A percentile compares a stretch with the other conserved stretches of the same genome.
phyloP scores from a whole-genome alignment of 768 basidiomycete genomes.

The Mycena alexandri region DNA sequence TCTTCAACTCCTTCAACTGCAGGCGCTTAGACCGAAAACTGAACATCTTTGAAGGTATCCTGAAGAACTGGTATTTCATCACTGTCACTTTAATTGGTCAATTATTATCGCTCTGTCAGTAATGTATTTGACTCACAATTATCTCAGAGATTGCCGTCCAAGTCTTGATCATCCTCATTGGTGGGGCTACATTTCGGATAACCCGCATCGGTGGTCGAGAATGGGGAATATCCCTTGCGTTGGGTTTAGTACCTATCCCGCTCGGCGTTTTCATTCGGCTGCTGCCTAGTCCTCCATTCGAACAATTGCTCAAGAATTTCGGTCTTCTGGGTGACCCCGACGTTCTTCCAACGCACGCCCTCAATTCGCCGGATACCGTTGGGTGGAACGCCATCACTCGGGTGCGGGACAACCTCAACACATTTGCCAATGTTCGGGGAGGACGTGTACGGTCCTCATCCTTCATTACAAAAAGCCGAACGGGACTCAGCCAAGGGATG shows the following conservation, averaged over 20 bases:
- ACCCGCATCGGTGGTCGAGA: constrained; percentile 81
- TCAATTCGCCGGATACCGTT: constrained; percentile 62
- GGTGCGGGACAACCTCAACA: constrained; percentile 88
- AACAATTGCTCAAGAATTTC: constrained; percentile 65
- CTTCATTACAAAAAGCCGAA: constrained; percentile 85
- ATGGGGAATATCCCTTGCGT: constrained; percentile 93
- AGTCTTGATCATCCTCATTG: constrained; percentile 90
- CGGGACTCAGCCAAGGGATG: constrained; percentile 61
- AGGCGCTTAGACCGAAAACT: constrained; percentile 86
- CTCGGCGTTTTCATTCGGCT: constrained; percentile 85
- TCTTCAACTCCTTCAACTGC: constrained; percentile 95
- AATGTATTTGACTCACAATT: not conserved
- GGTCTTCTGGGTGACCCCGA: constrained; percentile 76
- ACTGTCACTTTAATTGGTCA: constrained; percentile 86
- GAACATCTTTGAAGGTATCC: constrained; percentile 90
- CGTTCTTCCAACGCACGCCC: constrained; percentile 71
- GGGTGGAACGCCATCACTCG: constrained; percentile 86
- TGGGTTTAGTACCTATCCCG: constrained; percentile 90
- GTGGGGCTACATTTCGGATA: constrained; percentile 92
- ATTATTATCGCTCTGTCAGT: constrained; percentile 40
- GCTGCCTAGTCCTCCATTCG: constrained; percentile 85
- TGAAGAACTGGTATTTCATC: constrained; percentile 86
- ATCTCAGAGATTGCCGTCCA: constrained; percentile 86
- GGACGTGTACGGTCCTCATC: constrained; percentile 89
- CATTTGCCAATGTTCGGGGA: constrained; percentile 87